Evolutionary conservation across 129 eudicot genomes (phyloP).

Genomic region (Pittosporum tobira): DNA sequence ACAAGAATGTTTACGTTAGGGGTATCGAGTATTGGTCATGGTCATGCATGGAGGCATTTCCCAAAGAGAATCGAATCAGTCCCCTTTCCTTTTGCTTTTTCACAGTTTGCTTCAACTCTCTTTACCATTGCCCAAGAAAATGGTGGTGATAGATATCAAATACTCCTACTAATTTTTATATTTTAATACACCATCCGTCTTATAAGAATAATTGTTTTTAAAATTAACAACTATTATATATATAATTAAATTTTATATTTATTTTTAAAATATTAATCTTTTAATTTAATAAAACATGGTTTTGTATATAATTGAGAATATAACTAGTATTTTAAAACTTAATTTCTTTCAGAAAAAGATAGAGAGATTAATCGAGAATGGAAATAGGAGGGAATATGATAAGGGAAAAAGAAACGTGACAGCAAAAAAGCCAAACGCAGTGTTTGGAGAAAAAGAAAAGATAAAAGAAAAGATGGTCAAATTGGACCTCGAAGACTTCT

Average conservation of each 20-base stretch:
- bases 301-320: no score
- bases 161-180: no score
- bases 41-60: conserved; percentile 44
- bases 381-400: conserved; percentile 5
- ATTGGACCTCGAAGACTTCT: conserved; percentile 90
- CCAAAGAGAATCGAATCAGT: conserved; percentile 49
- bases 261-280: no score
- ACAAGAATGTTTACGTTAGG: conserved; percentile 9
- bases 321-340: no score
- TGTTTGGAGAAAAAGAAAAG: conserved; percentile 28
- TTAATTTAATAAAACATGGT: no score
- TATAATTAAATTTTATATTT: no score
- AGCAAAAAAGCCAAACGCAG: conserved; percentile 37
- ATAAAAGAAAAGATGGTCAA: conserved; percentile 63
- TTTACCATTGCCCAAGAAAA: conserved; percentile 57
- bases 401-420: conserved; percentile 27
- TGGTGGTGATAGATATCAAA: conserved; percentile 18
- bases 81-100: conserved; percentile 31
- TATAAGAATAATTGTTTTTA: no score
- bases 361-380: no score
- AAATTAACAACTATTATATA: no score
- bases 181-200: no score
- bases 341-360: no score
- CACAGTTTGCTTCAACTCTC: conserved; percentile 54
- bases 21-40: conserved; percentile 15